phyloP scores from a whole-genome alignment of 1,284 basidiomycete species.

The Fomes fomentarius region DNA sequence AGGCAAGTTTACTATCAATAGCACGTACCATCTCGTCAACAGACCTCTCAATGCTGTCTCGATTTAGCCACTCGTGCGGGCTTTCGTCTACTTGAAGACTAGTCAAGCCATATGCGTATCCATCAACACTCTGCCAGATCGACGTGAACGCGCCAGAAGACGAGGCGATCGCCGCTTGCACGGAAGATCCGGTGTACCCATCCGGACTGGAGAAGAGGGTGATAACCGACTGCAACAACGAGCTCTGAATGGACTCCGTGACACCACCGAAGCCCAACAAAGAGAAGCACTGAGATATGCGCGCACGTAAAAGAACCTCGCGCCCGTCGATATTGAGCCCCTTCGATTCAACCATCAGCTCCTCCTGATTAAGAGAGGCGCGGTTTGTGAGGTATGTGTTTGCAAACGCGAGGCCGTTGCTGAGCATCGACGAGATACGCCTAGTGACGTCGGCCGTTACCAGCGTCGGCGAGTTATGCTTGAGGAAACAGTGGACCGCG shows the following conservation, averaged over 20 bases:
- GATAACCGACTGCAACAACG: conserved; percentile 85
- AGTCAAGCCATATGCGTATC: conserved; percentile 92
- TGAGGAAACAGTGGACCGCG: conserved; percentile 87
- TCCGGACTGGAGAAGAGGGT: conserved; percentile 87
- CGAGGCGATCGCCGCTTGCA: conserved; percentile 92
- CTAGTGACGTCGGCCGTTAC: conserved; percentile 92
- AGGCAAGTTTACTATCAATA: not conserved
- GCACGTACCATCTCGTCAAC: conserved; percentile 70
- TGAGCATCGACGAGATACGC: conserved; percentile 84
- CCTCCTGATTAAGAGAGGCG: conserved; percentile 51
- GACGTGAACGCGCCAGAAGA: conserved; percentile 85
- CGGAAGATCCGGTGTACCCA: conserved; percentile 76
- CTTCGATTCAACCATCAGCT: conserved; percentile 39
- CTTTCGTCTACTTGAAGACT: conserved; percentile 58
- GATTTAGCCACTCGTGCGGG: conserved; percentile 64
- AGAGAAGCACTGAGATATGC: conserved; percentile 90
- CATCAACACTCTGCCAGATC: conserved; percentile 88
- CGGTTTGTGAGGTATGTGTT: conserved; percentile 63
- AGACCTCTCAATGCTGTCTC: conserved; percentile 77
- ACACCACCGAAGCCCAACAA: conserved; percentile 80
- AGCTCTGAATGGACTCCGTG: conserved; percentile 80
- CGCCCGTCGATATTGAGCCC: conserved; percentile 74
- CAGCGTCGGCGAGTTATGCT: conserved; percentile 75
- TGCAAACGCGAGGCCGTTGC: conserved; percentile 90
- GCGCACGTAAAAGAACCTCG: conserved; percentile 82